These are phyloP conservation scores for Metschnikowia corniflorae DNA, from an alignment of 805 yeast species.

Conservation along the genomic window DNA sequence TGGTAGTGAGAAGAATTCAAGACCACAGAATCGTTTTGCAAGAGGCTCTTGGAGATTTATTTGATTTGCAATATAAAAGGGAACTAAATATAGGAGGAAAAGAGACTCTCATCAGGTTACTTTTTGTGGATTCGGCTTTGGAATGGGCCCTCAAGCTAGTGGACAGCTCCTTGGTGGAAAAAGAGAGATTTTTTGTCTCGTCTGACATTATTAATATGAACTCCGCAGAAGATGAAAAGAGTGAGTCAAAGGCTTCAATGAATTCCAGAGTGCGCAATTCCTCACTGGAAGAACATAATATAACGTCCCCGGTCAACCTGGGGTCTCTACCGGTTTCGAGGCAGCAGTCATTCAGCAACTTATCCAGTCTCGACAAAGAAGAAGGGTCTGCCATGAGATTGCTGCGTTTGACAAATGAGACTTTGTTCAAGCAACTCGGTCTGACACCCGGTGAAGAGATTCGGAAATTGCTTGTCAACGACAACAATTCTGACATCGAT, in stretches of 20 bases:
- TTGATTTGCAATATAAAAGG: constrained; percentile 52
- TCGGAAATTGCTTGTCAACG: constrained; percentile 28
- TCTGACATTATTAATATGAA: constrained; percentile 14
- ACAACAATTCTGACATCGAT: constrained; percentile 33
- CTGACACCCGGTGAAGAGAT: constrained; percentile 38
- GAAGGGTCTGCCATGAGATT: constrained; percentile 43
- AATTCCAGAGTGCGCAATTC: constrained; percentile 4
- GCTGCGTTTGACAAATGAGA: constrained; percentile 19
- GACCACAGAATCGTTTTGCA: constrained; percentile 29
- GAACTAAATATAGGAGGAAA: constrained; percentile 65
- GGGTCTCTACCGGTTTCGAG: constrained; percentile 14
- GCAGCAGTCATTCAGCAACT: constrained; percentile 23
- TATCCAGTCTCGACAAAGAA: constrained; percentile 34
- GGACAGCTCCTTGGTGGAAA: constrained; percentile 30
- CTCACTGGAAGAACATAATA: constrained; percentile 4
- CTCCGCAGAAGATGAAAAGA: constrained; percentile 26
- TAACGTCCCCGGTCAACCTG: constrained; percentile 9
- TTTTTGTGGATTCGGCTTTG: constrained; percentile 67
- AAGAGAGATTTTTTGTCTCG: constrained; percentile 12
- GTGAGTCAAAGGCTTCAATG: constrained; percentile 7
- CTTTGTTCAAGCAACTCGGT: constrained; percentile 12
- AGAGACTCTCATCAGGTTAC: constrained; percentile 66
- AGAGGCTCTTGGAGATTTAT: constrained; percentile 46
- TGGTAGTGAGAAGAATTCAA: constrained; percentile 26
- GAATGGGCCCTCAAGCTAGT: constrained; percentile 49